A percentile compares a stretch with the other conserved stretches of the same genome.
Conservation (phyloP, 2,329 filamentous ascomycete genomes). For the Annulohypoxylon truncatum region DNA sequence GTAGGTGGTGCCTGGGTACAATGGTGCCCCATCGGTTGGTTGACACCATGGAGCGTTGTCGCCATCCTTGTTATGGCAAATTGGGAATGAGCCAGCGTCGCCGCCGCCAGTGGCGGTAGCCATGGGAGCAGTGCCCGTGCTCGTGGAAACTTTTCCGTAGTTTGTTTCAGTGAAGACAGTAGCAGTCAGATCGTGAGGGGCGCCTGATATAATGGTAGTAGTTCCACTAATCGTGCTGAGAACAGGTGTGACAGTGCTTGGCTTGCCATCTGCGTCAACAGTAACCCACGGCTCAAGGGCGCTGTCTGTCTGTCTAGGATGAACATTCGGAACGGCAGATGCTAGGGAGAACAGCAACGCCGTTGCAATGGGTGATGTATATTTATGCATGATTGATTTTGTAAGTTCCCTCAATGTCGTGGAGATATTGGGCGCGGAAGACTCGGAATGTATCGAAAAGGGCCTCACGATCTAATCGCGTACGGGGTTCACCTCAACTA, state of each 20-base stretch:
- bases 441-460: conserved; percentile 9
- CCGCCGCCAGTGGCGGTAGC: conserved; percentile 58
- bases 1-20: conserved; percentile 61
- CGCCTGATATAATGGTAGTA: conserved; percentile 54
- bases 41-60: conserved; percentile 63
- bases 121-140: conserved; percentile 58
- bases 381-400: conserved; percentile 36
- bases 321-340: conserved; percentile 44
- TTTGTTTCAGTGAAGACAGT: conserved; percentile 52
- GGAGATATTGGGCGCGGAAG: conserved; percentile 10
- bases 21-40: conserved; percentile 57
- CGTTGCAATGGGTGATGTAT: conserved; percentile 38
- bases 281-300: conserved; percentile 63
- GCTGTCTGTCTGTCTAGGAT: conserved; percentile 43
- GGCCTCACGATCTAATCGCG: conserved; percentile 18
- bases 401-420: background rate
- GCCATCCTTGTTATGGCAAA: conserved; percentile 62
- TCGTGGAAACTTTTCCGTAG: conserved; percentile 46
- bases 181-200: conserved; percentile 57
- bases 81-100: conserved; percentile 61
- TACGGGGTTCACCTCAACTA: background rate
- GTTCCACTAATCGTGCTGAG: conserved; percentile 60
- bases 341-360: conserved; percentile 44
- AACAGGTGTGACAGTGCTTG: conserved; percentile 63
- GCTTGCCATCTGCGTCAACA: conserved; percentile 60